Evolutionary conservation across 2,329 filamentous ascomycete species (phyloP).

Genomic region (Aspergillus chevalieri): DNA sequence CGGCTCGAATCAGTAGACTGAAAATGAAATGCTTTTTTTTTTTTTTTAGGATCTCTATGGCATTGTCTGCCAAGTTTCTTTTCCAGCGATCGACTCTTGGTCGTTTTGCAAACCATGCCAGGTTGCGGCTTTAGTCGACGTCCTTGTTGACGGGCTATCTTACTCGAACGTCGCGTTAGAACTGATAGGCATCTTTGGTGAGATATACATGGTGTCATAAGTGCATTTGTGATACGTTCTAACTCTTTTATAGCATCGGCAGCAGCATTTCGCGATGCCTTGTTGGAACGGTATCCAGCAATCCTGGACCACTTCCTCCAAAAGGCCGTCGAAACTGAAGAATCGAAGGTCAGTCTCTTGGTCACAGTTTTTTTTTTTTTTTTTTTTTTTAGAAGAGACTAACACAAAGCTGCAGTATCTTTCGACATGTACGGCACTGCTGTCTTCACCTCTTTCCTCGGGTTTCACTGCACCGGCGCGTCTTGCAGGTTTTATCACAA

Average conservation of each 20-base stretch:
- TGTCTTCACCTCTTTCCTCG: conserved; percentile 29
- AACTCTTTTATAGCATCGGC: conserved; percentile 17
- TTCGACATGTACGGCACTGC: conserved; percentile 25
- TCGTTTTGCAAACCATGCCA: conserved; percentile 46
- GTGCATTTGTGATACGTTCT: conserved; percentile 4
- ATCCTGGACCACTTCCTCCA: conserved; percentile 32
- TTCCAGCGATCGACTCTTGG: conserved; percentile 39
- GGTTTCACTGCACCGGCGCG: conserved; percentile 26
- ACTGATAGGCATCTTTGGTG: conserved; percentile 47
- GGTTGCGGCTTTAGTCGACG: conserved; percentile 39
- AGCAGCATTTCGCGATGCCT: conserved; percentile 24
- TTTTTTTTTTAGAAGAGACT: too few species aligned
- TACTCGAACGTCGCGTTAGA: conserved; percentile 47
- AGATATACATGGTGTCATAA: conserved; percentile 4
- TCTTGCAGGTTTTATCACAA: conserved; percentile 27
- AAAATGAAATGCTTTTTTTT: neutral
- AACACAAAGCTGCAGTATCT: conserved; percentile 19
- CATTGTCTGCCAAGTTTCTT: conserved; percentile 23
- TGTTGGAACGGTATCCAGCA: conserved; percentile 27
- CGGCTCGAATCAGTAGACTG: neutral
- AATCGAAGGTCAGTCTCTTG: conserved; percentile 23
- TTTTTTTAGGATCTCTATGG: conserved; percentile 25
- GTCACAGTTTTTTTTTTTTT: too few species aligned
- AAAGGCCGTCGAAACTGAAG: conserved; percentile 20
- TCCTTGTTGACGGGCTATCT: conserved; percentile 45